Evolutionary conservation across 371 early-diverging fungal genomes (phyloP).

Genomic region (Homolaphlyctis polyrhiza): DNA sequence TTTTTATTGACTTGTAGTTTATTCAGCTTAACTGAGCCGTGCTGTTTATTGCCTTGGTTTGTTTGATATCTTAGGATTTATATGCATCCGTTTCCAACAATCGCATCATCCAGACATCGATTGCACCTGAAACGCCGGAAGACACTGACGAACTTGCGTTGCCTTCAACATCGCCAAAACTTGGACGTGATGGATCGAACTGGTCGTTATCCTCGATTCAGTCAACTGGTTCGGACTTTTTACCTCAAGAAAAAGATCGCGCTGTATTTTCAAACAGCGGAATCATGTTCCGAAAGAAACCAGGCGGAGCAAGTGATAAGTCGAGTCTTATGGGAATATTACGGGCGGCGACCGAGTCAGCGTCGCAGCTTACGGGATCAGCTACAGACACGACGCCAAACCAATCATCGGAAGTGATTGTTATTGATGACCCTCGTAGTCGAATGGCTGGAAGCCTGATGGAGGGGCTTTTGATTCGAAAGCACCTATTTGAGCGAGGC

Average conservation of each 20-base stretch:
- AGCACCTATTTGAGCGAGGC: slow-evolving; percentile 71
- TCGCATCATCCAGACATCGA: slow-evolving; percentile 58
- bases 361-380: background rate
- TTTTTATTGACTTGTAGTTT: slow-evolving; percentile 1
- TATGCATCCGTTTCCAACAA: slow-evolving; percentile 68
- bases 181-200: background rate
- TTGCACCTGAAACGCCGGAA: background rate
- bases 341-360: background rate
- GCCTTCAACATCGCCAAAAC: background rate
- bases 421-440: background rate
- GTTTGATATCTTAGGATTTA: slow-evolving; percentile 47
- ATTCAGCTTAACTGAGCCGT: too few species aligned
- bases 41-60: too few species aligned
- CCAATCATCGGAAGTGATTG: background rate
- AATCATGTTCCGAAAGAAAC: background rate
- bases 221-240: background rate
- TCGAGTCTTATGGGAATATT: background rate
- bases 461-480: slow-evolving; percentile 79
- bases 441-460: slow-evolving; percentile 30
- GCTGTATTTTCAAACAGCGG: background rate
- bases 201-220: slow-evolving; percentile 4
- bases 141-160: background rate
- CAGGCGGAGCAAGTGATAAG: background rate
- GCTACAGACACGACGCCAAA: background rate
- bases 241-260: background rate